Conservation (phyloP, 2,329 filamentous ascomycete genomes). For the Mycosphaerelloides madeirae region DNA sequence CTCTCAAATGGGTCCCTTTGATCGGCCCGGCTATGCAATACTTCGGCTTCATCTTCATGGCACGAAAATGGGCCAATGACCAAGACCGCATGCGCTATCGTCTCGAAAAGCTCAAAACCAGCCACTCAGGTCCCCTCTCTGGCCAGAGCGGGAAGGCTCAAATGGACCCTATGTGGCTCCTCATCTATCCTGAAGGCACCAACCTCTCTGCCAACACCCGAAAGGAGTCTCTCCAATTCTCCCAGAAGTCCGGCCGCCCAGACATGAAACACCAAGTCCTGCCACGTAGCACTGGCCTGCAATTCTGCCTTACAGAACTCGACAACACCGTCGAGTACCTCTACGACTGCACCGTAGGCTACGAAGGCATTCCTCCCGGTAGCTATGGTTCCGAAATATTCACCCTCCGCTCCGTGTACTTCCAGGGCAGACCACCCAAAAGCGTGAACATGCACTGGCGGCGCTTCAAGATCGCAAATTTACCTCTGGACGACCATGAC, state of each 20-base stretch:
- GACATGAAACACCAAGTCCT: constrained; percentile 69
- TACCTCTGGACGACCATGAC: constrained; percentile 69
- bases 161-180: constrained; percentile 73
- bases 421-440: constrained; percentile 82
- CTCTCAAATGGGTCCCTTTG: constrained; percentile 75
- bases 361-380: constrained; percentile 81
- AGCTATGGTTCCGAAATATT: constrained; percentile 84
- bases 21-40: constrained; percentile 80
- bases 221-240: constrained; percentile 66
- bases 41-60: constrained; percentile 87
- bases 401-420: constrained; percentile 77
- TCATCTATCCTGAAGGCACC: constrained; percentile 84
- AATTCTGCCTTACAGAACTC: constrained; percentile 73
- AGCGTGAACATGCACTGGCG: constrained; percentile 97
- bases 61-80: constrained; percentile 81
- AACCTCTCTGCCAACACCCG: constrained; percentile 73
- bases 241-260: constrained; percentile 64
- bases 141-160: constrained; percentile 26
- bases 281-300: constrained; percentile 74
- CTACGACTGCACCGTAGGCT: constrained; percentile 92
- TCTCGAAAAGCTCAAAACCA: constrained; percentile 63
- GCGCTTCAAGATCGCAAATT: constrained; percentile 71
- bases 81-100: constrained; percentile 69
- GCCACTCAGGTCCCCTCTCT: constrained; percentile 35
- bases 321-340: constrained; percentile 71